Conservation (phyloP, 441 rosid species). For the Adansonia madagascariensis region DNA sequence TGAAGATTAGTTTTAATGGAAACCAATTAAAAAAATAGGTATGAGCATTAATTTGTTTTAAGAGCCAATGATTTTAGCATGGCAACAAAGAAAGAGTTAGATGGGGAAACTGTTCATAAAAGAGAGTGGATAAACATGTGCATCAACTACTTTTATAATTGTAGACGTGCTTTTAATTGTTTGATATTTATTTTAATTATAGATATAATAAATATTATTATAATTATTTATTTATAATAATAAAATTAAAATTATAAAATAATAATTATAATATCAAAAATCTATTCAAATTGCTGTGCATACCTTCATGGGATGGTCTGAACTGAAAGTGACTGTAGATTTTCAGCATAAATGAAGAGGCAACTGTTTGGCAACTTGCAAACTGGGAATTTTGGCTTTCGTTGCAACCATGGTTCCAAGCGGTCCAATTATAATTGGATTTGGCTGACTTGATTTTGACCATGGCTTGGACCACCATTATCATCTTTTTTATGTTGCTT, state of each 20-base stretch:
- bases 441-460: neutral
- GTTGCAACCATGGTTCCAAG: neutral
- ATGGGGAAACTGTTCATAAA: neutral
- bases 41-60: neutral
- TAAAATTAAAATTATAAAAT: too few species aligned
- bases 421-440: neutral
- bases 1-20: too few species aligned
- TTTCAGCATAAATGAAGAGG: neutral
- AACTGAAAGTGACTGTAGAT: slow-evolving; percentile 18
- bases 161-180: too few species aligned
- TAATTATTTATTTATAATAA: too few species aligned
- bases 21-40: too few species aligned
- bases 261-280: too few species aligned
- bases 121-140: neutral
- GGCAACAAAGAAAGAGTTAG: neutral
- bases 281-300: neutral
- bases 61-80: neutral
- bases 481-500: slow-evolving; percentile 4
- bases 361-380: slow-evolving; percentile 5
- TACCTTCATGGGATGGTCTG: neutral
- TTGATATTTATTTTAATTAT: too few species aligned
- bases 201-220: too few species aligned
- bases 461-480: slow-evolving; percentile 12
- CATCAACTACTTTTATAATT: too few species aligned
- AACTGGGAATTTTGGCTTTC: slow-evolving; percentile 5